Conservation (phyloP, 2,329 filamentous ascomycete genomes). For the Diaporthe sp. region DNA sequence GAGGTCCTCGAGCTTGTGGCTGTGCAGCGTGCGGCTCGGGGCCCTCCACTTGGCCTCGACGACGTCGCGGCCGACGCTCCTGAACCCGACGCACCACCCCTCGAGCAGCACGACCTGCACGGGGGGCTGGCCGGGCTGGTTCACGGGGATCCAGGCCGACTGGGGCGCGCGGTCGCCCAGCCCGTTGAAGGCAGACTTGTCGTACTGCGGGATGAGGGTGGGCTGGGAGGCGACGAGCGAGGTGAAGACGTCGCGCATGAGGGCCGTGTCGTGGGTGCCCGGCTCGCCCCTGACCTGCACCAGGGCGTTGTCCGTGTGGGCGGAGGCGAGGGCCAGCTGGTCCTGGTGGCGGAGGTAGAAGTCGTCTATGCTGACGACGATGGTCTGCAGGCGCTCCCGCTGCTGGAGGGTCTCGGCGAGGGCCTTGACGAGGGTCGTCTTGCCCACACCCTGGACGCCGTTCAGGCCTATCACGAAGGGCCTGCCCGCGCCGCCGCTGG, state of each 20-base stretch:
- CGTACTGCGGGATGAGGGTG: slow-evolving; percentile 79
- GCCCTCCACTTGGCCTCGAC: slow-evolving; percentile 67
- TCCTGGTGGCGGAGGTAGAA: slow-evolving; percentile 84
- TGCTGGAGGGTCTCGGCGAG: slow-evolving; percentile 73
- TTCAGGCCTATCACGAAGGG: slow-evolving; percentile 92
- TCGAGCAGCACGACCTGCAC: slow-evolving; percentile 83
- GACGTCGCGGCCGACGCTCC: slow-evolving; percentile 67
- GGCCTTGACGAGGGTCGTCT: slow-evolving; percentile 85
- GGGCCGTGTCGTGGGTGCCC: slow-evolving; percentile 81
- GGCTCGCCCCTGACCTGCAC: slow-evolving; percentile 88
- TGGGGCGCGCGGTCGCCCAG: slow-evolving; percentile 80
- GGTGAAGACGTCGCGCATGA: slow-evolving; percentile 74
- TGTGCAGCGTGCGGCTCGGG: slow-evolving; percentile 63
- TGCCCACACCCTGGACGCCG: slow-evolving; percentile 92
- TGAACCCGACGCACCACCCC: slow-evolving; percentile 93
- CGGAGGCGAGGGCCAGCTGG: slow-evolving; percentile 74
- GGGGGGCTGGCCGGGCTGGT: slow-evolving; percentile 62
- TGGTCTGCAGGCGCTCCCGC: slow-evolving; percentile 70
- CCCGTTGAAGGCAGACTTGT: slow-evolving; percentile 84
- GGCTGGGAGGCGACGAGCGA: slow-evolving; percentile 66
- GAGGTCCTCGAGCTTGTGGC: slow-evolving; percentile 64
- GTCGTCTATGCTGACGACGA: slow-evolving; percentile 89
- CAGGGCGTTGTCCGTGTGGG: slow-evolving; percentile 79
- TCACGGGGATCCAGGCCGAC: slow-evolving; percentile 72
- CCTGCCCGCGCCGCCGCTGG: slow-evolving; percentile 48